phyloP scores from a whole-genome alignment of 805 yeast species.

The Cyberlindnera subsufficiens region DNA sequence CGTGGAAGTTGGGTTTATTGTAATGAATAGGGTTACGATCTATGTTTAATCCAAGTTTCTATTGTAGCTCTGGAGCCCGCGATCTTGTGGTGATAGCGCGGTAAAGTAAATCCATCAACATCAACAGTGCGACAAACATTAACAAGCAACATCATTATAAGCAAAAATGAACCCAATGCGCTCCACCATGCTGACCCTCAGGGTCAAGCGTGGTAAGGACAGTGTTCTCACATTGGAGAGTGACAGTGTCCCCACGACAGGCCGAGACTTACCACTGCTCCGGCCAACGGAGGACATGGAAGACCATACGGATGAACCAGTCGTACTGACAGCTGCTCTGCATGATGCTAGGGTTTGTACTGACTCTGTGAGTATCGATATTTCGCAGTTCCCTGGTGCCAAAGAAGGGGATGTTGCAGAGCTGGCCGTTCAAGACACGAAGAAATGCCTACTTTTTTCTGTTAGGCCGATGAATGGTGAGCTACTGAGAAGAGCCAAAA shows the following conservation, averaged over 20 bases:
- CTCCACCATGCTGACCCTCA: slow-evolving; percentile 24
- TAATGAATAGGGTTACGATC: neutral
- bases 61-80: too few species aligned
- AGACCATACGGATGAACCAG: slow-evolving; percentile 14
- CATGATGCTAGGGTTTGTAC: slow-evolving; percentile 62
- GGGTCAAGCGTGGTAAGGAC: slow-evolving; percentile 19
- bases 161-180: slow-evolving; percentile 16
- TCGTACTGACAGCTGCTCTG: slow-evolving; percentile 25
- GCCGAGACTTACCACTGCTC: neutral
- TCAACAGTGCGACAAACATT: neutral
- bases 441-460: slow-evolving; percentile 38
- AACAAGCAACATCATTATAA: neutral
- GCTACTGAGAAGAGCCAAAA: slow-evolving; percentile 25
- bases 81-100: too few species aligned
- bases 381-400: slow-evolving; percentile 53
- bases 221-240: slow-evolving; percentile 21
- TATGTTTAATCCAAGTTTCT: too few species aligned
- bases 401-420: slow-evolving; percentile 76
- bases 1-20: slow-evolving; percentile 16
- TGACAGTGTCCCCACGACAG: slow-evolving; percentile 1
- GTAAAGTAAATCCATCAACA: neutral
- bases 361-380: slow-evolving; percentile 60
- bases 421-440: slow-evolving; percentile 31
- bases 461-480: slow-evolving; percentile 31
- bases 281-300: neutral